Conservation (phyloP, 192 early-diverging fungal genomes). For the Chytriomyces confervae region DNA sequence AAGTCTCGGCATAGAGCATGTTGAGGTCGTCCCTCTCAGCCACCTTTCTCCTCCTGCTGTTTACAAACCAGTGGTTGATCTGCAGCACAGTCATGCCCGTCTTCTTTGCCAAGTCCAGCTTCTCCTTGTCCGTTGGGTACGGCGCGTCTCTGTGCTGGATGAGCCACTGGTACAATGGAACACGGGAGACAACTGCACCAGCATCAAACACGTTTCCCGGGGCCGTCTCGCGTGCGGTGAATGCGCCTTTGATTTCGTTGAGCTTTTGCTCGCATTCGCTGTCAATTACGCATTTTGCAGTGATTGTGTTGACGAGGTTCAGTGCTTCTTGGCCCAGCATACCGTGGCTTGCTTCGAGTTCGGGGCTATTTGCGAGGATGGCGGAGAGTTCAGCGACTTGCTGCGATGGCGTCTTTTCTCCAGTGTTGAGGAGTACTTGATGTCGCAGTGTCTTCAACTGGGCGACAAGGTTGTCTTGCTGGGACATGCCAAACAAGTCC, state of each 20-base stretch:
- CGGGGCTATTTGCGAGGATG: not conserved
- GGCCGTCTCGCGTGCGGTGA: not conserved
- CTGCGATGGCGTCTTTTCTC: not conserved
- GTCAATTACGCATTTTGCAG: slow-evolving; percentile 21
- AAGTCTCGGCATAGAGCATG: slow-evolving; percentile 19
- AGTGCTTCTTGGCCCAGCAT: not conserved
- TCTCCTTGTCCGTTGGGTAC: slow-evolving; percentile 28
- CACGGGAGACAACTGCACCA: not conserved
- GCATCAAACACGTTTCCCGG: slow-evolving; percentile 17
- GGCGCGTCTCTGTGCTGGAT: slow-evolving; percentile 15
- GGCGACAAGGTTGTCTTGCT: not conserved
- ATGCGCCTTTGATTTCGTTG: not conserved
- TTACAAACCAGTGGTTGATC: slow-evolving; percentile 31
- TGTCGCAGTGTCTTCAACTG: not conserved
- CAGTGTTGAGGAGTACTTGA: not conserved
- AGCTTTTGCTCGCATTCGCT: slow-evolving; percentile 9
- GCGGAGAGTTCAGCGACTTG: not conserved
- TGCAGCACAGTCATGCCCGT: slow-evolving; percentile 20
- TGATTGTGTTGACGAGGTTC: not conserved
- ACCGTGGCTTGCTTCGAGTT: not conserved
- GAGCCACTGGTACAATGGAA: slow-evolving; percentile 31
- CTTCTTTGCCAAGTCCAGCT: slow-evolving; percentile 1
- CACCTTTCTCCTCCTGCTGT: slow-evolving; percentile 15
- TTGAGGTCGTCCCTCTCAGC: slow-evolving; percentile 25
- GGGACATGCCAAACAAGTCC: too few species aligned